Evolutionary conservation across 768 basidiomycete genomes (phyloP), one percentile per base, ranked within the genome.

Genomic region (Fistulinella prunicolor): DNA sequence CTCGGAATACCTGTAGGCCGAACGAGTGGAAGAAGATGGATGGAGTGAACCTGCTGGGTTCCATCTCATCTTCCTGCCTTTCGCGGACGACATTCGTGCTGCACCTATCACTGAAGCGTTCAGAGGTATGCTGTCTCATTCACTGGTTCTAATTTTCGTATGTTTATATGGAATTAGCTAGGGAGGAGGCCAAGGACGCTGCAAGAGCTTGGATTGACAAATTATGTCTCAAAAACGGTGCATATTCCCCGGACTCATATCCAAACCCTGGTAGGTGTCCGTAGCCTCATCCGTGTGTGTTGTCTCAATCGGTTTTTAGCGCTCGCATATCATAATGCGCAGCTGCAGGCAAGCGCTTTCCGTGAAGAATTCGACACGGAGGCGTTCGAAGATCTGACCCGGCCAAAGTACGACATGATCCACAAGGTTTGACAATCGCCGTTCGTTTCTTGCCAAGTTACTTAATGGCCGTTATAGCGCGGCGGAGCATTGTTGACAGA

Each of bases 1-100:
- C 9, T 42, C 1, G 8, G 22, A 42, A 51, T 8, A 19, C 38
- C 47, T 12, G 14, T 53, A 94, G 84, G 83, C 78, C 48, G 92
- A 96, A 64, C 78, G 77, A 39, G 55, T 70, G 28, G 83, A 86
- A 57, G 81, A 83, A 26, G 78, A 76, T 9, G 90, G 89, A 7
- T 87, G 82, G 74, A 82, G 80, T 43, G 84, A 88, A 35, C 91
- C 96, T 28, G 82, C 89, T 2, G 96, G 96, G 6, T 88, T 98
- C 59, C 94, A 98, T 66, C 73, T 98, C 42, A 86, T 97, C 49
- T 86, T 87, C 14, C 65, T 97, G n/a, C 94, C 95, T 1, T 99
- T 89, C 63, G 87, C 89, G 4, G 96, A 99, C 62, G 96, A 99
- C 58, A 86, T 98, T 41, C 82, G 96, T 40, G 74, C 76, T 17